Conservation (phyloP, 257 asterid genomes). For the Paulownia fortunei region DNA sequence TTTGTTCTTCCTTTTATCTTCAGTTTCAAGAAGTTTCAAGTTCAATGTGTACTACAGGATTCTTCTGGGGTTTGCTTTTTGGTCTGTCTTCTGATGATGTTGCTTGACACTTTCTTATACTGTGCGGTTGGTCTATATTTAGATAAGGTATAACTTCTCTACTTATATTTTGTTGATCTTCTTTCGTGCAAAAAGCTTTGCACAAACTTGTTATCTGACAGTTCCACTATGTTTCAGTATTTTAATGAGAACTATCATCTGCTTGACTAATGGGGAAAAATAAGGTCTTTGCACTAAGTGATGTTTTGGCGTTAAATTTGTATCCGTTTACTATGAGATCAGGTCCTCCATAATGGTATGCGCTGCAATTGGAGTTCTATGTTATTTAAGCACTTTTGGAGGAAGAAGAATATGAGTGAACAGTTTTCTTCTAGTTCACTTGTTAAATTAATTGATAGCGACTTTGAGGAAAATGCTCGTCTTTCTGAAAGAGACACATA, state of each 20-base stretch:
- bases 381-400: conserved; percentile 55
- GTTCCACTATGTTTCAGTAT: no score
- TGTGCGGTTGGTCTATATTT: conserved; percentile 78
- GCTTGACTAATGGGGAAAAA: background rate
- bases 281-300: background rate
- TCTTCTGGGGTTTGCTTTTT: conserved; percentile 92
- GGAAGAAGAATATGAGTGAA: conserved; percentile 46
- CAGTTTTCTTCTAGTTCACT: conserved; percentile 54
- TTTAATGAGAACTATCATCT: conserved; percentile 11
- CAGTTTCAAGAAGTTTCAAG: conserved; percentile 29
- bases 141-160: conserved; percentile 69
- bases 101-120: conserved; percentile 76
- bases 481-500: conserved; percentile 48
- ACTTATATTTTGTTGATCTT: conserved; percentile 7
- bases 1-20: conserved; percentile 17
- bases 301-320: conserved; percentile 26
- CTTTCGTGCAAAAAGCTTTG: conserved; percentile 3
- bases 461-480: conserved; percentile 40
- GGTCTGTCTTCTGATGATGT: conserved; percentile 92
- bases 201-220: no score
- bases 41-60: conserved; percentile 55
- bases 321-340: conserved; percentile 38
- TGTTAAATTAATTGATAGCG: conserved; percentile 41
- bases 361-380: conserved; percentile 57
- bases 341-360: conserved; percentile 74